A percentile compares a stretch with the other conserved stretches of the same genome.
phyloP scores from a whole-genome alignment of 768 basidiomycete species.

The Suillus cothurnatus region DNA sequence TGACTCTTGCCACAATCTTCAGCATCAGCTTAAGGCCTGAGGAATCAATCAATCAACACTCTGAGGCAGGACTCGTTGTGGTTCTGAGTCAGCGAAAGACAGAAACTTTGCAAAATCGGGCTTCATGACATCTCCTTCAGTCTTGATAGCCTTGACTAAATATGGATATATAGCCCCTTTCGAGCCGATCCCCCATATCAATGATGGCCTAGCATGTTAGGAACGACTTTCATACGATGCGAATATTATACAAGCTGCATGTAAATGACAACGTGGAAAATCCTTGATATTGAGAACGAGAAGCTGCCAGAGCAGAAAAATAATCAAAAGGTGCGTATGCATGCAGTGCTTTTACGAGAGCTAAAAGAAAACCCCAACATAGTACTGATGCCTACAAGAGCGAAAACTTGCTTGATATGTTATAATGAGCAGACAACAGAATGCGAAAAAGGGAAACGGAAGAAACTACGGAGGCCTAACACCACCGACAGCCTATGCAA shows the following conservation, averaged over 20 bases:
- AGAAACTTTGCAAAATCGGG: too few species aligned
- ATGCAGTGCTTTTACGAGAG: background rate
- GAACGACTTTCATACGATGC: background rate
- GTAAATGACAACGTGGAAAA: background rate
- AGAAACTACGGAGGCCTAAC: conserved; percentile 4
- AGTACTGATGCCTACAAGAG: background rate
- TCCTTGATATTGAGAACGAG: background rate
- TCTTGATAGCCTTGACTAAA: too few species aligned
- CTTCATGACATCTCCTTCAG: too few species aligned
- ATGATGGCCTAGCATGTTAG: too few species aligned
- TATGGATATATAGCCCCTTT: too few species aligned
- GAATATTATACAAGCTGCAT: background rate
- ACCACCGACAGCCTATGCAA: conserved; percentile 5
- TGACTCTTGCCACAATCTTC: background rate
- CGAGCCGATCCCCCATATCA: too few species aligned
- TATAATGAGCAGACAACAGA: conserved; percentile 4
- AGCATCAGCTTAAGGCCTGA: too few species aligned
- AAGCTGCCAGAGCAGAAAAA: background rate
- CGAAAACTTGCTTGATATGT: conserved; percentile 4
- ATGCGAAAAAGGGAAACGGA: background rate
- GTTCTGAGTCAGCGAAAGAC: too few species aligned
- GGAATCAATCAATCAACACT: too few species aligned
- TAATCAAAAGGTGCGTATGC: background rate
- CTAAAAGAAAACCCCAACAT: background rate
- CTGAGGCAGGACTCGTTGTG: too few species aligned